Percentiles rank a stretch among this genome's conserved stretches.
These are phyloP conservation scores for Dryas drummondii DNA, from an alignment of 306 rosid genomes.

Conservation along the genomic window DNA sequence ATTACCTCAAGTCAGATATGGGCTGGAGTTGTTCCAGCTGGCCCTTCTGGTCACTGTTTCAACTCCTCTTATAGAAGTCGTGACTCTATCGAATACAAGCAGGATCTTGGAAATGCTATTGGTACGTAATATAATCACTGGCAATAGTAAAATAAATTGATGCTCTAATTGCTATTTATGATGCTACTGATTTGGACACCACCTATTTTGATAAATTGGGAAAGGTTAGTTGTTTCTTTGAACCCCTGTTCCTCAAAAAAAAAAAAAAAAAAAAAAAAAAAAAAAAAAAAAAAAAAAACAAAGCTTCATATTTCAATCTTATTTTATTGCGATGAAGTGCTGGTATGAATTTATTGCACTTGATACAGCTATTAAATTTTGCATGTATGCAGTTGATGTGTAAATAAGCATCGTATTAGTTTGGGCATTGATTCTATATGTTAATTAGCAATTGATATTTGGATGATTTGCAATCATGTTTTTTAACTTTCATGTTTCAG, in stretches of 20 bases:
- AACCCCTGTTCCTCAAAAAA: constrained; percentile 13
- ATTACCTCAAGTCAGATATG: constrained; percentile 85
- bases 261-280: too few species aligned
- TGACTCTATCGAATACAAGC: constrained; percentile 70
- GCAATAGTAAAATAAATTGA: constrained; percentile 15
- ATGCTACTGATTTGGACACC: constrained; percentile 18
- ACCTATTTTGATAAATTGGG: constrained; percentile 15
- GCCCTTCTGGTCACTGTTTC: constrained; percentile 80
- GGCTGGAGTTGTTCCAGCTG: constrained; percentile 93
- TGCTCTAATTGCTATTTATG: constrained; percentile 14
- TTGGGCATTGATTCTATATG: neutral
- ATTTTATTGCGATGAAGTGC: neutral
- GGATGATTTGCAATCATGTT: neutral
- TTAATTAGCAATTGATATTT: neutral
- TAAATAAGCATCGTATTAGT: neutral
- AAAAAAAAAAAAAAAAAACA: too few species aligned
- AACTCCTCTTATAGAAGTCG: constrained; percentile 89
- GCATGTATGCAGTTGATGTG: neutral
- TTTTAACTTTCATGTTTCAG: constrained; percentile 50
- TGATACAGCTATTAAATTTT: neutral
- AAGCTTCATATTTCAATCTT: neutral
- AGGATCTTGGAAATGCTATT: constrained; percentile 94
- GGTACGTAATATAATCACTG: constrained; percentile 48
- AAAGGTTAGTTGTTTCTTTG: constrained; percentile 2
- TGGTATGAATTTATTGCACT: neutral